phyloP scores from a whole-genome alignment of 768 basidiomycete genomes.

The Cyclocybe cylindracea region DNA sequence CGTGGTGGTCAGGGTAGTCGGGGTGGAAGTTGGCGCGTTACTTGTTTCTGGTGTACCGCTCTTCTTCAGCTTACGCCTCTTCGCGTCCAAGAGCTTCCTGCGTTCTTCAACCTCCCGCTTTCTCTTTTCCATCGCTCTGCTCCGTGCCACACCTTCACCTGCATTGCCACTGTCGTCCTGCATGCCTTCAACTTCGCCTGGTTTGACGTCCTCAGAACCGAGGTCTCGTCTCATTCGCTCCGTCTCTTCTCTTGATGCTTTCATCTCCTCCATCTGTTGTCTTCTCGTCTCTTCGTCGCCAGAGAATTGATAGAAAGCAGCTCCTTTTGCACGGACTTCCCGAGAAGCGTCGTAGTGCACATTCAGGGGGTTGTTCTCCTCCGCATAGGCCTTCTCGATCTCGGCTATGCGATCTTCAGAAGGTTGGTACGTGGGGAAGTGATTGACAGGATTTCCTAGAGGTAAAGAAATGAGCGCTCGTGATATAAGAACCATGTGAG shows the following conservation, averaged over 20 bases:
- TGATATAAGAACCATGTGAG: background rate
- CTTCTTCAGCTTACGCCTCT: constrained; percentile 52
- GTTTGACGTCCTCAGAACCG: constrained; percentile 60
- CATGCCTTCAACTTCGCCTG: constrained; percentile 84
- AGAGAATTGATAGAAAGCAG: constrained; percentile 92
- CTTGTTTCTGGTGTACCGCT: constrained; percentile 7
- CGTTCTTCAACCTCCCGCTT: constrained; percentile 76
- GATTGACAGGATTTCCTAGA: constrained; percentile 76
- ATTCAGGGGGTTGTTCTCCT: constrained; percentile 70
- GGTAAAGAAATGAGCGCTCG: background rate
- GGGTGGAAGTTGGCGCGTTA: background rate
- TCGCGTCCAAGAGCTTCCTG: constrained; percentile 60
- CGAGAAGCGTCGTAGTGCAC: constrained; percentile 79
- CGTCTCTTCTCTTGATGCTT: constrained; percentile 69
- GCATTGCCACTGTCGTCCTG: constrained; percentile 31
- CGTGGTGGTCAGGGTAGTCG: background rate
- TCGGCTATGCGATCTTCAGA: constrained; percentile 77
- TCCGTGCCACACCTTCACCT: constrained; percentile 30
- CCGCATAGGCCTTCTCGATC: constrained; percentile 68
- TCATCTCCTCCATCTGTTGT: constrained; percentile 83
- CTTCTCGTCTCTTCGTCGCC: constrained; percentile 77
- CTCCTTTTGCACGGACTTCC: constrained; percentile 88
- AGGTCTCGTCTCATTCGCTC: constrained; percentile 56
- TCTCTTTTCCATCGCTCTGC: constrained; percentile 70
- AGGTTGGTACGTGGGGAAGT: constrained; percentile 89